Base-by-base conservation (phyloP, 169 alveolate species). In the Amoebophrya sp. region DNA sequence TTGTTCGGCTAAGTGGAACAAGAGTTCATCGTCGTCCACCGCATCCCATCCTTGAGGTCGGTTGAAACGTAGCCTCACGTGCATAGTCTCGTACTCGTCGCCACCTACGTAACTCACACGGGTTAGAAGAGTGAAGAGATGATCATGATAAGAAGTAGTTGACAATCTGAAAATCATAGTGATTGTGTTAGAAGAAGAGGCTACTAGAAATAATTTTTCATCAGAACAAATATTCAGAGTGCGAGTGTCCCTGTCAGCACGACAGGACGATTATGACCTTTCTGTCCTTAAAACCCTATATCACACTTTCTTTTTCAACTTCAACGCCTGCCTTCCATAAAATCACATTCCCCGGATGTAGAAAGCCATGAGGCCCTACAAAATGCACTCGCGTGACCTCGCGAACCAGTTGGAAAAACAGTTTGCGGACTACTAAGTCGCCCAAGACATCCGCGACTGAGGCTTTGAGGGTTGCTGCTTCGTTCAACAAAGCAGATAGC, bases 351-450 rank as follows among this genome's bases (percentile, higher is more conserved):
- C n/a, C 33, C 83, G 83, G 83, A 29, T 29, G 18, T 36, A 65
- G 33, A 18, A 6, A 65, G 36, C 83, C 83, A 36, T 65, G 83
- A 29, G 83, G 33, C 83, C 38, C 26, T 0, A 18, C 26, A 65
- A 65, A 65, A 26, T 65, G 83, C 83, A 65, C 10, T 36, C 26
- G 2, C 83, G 83, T 65, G 33, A 65, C 0, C 26, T 65, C 83
- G 26, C 83, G 83, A 29, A 36, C 83, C 2, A 65, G 83, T 36
- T 65, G 83, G 83, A 65, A 65, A 65, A 65, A 65, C 83, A 65
- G 83, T 26, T 65, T 65, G 33, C 83, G 83, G 3, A 65, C 83
- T 36, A 65, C 83, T 26, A 26, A 36, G 83, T 65, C 83, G 83
- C 83, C 83, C 33, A 65, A 18, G 2, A 65, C 83, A 26, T 65